Percentiles rank a stretch among this genome's conserved stretches.
These are phyloP conservation scores for Chaetomiaceae sp. DNA, from an alignment of 2,329 filamentous ascomycete species.

Conservation along the genomic window DNA sequence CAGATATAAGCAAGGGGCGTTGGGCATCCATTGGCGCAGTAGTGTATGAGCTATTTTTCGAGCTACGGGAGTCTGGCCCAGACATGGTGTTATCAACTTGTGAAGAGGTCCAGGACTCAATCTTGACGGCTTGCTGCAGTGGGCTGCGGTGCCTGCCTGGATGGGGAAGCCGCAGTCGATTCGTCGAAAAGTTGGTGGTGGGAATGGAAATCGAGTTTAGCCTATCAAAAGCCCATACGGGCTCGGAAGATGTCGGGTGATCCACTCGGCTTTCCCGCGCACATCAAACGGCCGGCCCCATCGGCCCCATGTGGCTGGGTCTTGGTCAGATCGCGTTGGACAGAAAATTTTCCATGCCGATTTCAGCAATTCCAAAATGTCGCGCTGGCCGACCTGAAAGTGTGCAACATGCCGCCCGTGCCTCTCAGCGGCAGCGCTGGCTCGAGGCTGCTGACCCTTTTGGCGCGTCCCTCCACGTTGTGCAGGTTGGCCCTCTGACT, in stretches of 20 bases:
- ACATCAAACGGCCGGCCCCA: constrained; percentile 14
- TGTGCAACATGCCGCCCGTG: not conserved
- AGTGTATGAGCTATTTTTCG: constrained; percentile 16
- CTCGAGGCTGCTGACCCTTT: not conserved
- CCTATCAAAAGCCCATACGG: constrained; percentile 21
- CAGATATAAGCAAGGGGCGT: not conserved
- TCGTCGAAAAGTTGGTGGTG: not conserved
- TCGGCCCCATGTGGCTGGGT: constrained; percentile 14
- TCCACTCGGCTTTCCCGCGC: constrained; percentile 6
- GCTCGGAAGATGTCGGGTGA: constrained; percentile 25
- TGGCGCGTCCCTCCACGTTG: constrained; percentile 16
- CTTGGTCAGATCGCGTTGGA: constrained; percentile 8
- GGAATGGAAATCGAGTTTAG: constrained; percentile 18
- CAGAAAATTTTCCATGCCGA: constrained; percentile 9
- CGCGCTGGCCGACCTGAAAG: not conserved
- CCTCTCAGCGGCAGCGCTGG: not conserved
- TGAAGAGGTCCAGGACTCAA: not conserved
- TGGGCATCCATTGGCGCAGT: constrained; percentile 3
- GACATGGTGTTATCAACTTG: not conserved
- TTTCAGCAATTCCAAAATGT: not conserved
- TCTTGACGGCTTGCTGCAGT: too few species aligned
- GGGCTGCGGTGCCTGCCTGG: not conserved
- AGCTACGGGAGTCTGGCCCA: constrained; percentile 5
- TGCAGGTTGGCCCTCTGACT: constrained; percentile 13
- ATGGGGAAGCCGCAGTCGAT: not conserved